Conservation (phyloP, 2,329 filamentous ascomycete species). For the Tolypocladium ovalisporum region DNA sequence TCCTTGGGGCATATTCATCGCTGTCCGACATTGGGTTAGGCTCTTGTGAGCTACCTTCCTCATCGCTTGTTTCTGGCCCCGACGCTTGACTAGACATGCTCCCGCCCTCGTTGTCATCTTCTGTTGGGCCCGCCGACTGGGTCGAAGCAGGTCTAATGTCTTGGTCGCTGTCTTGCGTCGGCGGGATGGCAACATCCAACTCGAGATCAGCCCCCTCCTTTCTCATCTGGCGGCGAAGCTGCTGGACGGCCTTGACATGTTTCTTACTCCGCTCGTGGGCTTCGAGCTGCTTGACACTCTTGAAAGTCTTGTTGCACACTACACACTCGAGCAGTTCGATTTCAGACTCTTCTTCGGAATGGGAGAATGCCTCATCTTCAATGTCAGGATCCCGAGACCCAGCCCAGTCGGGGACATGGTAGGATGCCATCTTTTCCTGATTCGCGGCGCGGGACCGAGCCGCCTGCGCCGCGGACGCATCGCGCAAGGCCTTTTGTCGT, state of each 20-base stretch:
- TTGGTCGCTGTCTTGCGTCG: background rate
- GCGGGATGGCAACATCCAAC: constrained; percentile 18
- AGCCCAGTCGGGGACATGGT: constrained; percentile 66
- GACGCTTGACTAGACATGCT: background rate
- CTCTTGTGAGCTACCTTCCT: background rate
- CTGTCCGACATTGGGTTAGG: constrained; percentile 1
- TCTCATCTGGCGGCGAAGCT: constrained; percentile 72
- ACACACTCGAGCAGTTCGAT: constrained; percentile 61
- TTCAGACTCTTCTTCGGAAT: constrained; percentile 43
- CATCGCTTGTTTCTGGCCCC: background rate
- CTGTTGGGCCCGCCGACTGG: background rate
- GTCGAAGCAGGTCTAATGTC: background rate
- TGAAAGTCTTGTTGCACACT: constrained; percentile 68
- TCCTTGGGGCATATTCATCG: constrained; percentile 37
- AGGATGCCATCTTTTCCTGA: constrained; percentile 57
- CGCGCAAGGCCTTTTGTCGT: constrained; percentile 65
- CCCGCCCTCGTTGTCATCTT: background rate
- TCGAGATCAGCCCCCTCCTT: constrained; percentile 60
- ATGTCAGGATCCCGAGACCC: constrained; percentile 44
- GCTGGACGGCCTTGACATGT: constrained; percentile 75
- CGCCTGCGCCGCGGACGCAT: constrained; percentile 74
- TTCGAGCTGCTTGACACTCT: constrained; percentile 86
- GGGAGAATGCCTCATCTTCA: constrained; percentile 49
- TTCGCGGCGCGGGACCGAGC: constrained; percentile 74
- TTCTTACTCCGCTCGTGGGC: constrained; percentile 96